phyloP scores from a whole-genome alignment of 2,329 filamentous ascomycete species.

The Penicillium hordei region DNA sequence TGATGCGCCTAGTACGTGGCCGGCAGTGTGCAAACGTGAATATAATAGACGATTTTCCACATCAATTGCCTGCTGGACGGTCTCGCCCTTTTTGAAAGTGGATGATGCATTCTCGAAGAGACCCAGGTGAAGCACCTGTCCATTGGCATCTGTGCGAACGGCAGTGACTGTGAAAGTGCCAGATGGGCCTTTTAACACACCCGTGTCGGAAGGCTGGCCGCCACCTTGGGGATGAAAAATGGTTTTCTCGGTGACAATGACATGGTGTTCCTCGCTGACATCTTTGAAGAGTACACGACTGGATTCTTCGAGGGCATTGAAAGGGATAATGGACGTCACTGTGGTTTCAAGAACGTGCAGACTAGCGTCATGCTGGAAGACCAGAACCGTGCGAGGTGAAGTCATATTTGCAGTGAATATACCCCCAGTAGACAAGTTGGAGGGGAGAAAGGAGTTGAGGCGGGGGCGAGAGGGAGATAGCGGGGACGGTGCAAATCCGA shows the following conservation, averaged over 20 bases:
- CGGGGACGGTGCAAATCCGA: too few relatives aligned
- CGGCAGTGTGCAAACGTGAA: conserved; percentile 70
- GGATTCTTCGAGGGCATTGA: conserved; percentile 52
- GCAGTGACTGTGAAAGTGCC: conserved; percentile 54
- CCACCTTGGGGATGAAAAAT: conserved; percentile 76
- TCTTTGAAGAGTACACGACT: conserved; percentile 61
- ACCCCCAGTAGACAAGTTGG: too few relatives aligned
- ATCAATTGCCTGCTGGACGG: conserved; percentile 61
- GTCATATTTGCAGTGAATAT: neutral
- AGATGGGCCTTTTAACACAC: conserved; percentile 49
- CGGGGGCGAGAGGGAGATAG: neutral
- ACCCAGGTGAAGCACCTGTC: conserved; percentile 67
- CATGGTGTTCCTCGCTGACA: conserved; percentile 51
- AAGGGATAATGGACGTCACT: conserved; percentile 51
- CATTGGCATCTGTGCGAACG: conserved; percentile 56
- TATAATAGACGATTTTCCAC: conserved; percentile 60
- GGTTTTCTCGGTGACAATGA: conserved; percentile 64
- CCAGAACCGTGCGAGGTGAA: conserved; percentile 18
- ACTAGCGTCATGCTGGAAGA: conserved; percentile 41
- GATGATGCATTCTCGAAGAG: conserved; percentile 45
- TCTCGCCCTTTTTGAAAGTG: conserved; percentile 39
- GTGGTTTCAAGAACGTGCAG: conserved; percentile 47
- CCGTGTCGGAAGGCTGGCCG: conserved; percentile 69
- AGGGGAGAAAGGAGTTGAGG: neutral
- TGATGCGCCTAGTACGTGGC: conserved; percentile 69